A percentile compares a stretch with the other conserved stretches of the same genome.
phyloP scores from a whole-genome alignment of 495 filamentous ascomycete species.

The Terfezia claveryi region DNA sequence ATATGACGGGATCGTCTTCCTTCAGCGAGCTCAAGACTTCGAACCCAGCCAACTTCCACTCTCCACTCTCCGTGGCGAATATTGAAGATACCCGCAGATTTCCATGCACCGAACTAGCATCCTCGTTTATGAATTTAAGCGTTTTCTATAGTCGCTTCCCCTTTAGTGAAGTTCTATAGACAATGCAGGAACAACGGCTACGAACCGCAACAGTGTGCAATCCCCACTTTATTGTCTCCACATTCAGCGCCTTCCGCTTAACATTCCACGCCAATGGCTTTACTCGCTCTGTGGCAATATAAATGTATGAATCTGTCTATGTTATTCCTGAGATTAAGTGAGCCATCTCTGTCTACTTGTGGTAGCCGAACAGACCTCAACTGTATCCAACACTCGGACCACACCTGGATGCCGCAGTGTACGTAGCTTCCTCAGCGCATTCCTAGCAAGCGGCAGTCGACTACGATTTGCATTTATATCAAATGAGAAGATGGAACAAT shows the following conservation, averaged over 20 bases:
- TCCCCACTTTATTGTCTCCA: conserved; percentile 91
- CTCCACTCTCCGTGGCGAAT: conserved; percentile 81
- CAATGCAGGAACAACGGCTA: not conserved
- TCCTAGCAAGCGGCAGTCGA: conserved; percentile 65
- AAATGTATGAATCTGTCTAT: conserved; percentile 76
- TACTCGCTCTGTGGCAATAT: conserved; percentile 83
- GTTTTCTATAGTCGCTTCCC: conserved; percentile 37
- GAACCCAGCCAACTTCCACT: conserved; percentile 91
- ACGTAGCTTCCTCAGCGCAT: conserved; percentile 74
- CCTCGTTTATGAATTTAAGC: conserved; percentile 84
- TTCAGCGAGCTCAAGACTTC: conserved; percentile 87
- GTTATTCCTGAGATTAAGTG: not conserved
- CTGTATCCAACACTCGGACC: conserved; percentile 75
- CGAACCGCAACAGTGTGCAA: conserved; percentile 63
- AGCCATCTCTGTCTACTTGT: not conserved
- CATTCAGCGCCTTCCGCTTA: conserved; percentile 56
- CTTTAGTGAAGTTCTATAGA: conserved; percentile 1
- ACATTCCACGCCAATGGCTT: conserved; percentile 69
- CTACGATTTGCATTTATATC: conserved; percentile 55
- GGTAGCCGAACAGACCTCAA: conserved; percentile 44
- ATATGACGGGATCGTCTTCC: conserved; percentile 80
- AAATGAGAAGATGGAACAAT: conserved; percentile 92
- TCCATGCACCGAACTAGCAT: conserved; percentile 77
- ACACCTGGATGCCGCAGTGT: conserved; percentile 88
- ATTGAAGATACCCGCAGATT: conserved; percentile 64